phyloP scores from a whole-genome alignment of 1,284 basidiomycete species.

The Inonotus obliquus region DNA sequence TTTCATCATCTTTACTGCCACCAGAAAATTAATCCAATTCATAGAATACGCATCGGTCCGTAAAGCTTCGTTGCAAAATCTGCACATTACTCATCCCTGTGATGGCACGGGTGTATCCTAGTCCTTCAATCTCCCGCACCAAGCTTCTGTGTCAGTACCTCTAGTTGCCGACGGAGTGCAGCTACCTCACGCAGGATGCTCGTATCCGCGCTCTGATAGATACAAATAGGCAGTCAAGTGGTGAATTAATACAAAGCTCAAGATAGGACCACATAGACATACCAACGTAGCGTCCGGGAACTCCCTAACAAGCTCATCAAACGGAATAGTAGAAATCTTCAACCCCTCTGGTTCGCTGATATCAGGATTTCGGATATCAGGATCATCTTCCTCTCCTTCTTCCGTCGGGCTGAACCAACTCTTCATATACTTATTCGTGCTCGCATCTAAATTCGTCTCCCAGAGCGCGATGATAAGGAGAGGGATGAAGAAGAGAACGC shows the following conservation, averaged over 20 bases:
- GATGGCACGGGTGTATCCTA: not conserved
- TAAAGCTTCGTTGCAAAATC: no score
- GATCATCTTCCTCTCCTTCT: constrained; percentile 62
- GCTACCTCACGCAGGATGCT: constrained; percentile 64
- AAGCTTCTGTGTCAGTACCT: constrained; percentile 21
- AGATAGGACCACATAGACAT: constrained; percentile 25
- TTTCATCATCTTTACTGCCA: no score
- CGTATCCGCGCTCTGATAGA: constrained; percentile 61
- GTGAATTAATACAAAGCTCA: not conserved
- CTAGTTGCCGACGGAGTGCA: constrained; percentile 53
- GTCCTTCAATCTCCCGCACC: not conserved
- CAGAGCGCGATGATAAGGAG: constrained; percentile 70
- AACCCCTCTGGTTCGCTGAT: constrained; percentile 60
- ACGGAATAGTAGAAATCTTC: constrained; percentile 71
- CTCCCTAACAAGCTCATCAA: constrained; percentile 66
- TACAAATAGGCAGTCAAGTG: not conserved
- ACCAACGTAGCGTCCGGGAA: constrained; percentile 79
- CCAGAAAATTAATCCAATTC: no score
- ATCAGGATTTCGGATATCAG: constrained; percentile 51
- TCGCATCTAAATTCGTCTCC: constrained; percentile 55
- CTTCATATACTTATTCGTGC: constrained; percentile 58
- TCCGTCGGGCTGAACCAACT: constrained; percentile 62
- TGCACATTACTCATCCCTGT: no score
- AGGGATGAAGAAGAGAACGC: constrained; percentile 74
- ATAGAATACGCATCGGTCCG: no score